These are phyloP conservation scores for Penicillium decumbens DNA, from an alignment of 2,329 filamentous ascomycete genomes.

Conservation along the genomic window DNA sequence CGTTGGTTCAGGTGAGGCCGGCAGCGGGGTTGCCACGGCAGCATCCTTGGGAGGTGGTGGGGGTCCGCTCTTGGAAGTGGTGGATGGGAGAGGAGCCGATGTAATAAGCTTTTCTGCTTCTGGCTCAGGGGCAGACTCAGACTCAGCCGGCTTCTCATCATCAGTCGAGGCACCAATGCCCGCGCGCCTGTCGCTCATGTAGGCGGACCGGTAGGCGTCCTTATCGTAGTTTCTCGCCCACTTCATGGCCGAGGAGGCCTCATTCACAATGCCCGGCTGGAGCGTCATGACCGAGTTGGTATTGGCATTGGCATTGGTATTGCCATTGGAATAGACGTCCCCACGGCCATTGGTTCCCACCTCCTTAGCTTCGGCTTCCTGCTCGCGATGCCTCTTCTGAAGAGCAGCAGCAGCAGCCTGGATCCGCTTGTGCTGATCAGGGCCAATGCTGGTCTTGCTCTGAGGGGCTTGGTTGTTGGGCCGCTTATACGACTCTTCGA, in stretches of 20 bases:
- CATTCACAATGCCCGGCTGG: constrained; percentile 75
- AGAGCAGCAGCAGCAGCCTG: constrained; percentile 84
- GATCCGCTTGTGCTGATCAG: constrained; percentile 88
- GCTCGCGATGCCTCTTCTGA: constrained; percentile 63
- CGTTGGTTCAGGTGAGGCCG: constrained; percentile 24
- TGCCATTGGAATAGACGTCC: constrained; percentile 46
- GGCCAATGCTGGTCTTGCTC: constrained; percentile 80
- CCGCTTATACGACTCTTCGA: constrained; percentile 51
- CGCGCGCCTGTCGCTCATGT: constrained; percentile 67
- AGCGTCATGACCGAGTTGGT: constrained; percentile 87
- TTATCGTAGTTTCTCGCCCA: constrained; percentile 97
- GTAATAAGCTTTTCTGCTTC: constrained; percentile 34
- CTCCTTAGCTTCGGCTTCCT: constrained; percentile 47
- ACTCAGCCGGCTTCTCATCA: constrained; percentile 31
- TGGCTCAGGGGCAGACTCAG: constrained; percentile 12
- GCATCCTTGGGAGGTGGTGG: constrained; percentile 33
- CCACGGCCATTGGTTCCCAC: constrained; percentile 54
- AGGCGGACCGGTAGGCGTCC: constrained; percentile 76
- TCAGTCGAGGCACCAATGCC: constrained; percentile 60
- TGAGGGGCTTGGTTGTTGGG: constrained; percentile 48
- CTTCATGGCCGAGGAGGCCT: constrained; percentile 90
- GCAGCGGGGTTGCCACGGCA: constrained; percentile 18
- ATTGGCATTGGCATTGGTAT: constrained; percentile 57
- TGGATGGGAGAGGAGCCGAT: constrained; percentile 22
- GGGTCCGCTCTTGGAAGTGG: constrained; percentile 28